These are phyloP conservation scores for Diplosphaera chodatii DNA, from an alignment of 139 green algal genomes.

Conservation along the genomic window DNA sequence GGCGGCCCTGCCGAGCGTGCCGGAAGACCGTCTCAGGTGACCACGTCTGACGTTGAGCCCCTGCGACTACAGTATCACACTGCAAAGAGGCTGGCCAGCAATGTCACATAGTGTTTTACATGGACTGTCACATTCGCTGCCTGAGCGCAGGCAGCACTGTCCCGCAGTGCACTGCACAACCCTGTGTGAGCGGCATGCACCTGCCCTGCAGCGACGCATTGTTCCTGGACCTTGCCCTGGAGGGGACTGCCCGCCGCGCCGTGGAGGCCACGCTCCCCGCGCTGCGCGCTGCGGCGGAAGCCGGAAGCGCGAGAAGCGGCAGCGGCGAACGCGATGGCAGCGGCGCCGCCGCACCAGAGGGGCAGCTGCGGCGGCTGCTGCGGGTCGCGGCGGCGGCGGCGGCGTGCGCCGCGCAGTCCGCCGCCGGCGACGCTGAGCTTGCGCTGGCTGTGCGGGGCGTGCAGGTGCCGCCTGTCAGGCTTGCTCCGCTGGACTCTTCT, in stretches of 20 bases:
- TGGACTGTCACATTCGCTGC: neutral
- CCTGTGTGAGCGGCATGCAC: neutral
- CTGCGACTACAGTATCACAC: no score
- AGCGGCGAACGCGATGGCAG: no score
- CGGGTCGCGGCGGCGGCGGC: constrained; percentile 1
- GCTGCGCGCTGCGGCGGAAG: constrained; percentile 1
- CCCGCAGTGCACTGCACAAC: neutral
- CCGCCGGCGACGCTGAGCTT: constrained; percentile 31
- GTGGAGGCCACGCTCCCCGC: constrained; percentile 32
- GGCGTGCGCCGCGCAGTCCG: constrained; percentile 22
- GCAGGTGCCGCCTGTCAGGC: constrained; percentile 1
- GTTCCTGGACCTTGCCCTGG: constrained; percentile 66
- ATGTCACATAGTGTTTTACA: no score
- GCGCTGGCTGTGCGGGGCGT: constrained; percentile 25
- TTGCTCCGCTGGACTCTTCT: no score
- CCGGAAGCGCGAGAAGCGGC: no score
- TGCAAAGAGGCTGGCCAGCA: no score
- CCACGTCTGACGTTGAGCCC: neutral
- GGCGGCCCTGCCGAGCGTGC: neutral
- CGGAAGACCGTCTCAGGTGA: neutral
- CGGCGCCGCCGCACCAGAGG: neutral
- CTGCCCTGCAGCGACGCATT: constrained; percentile 40
- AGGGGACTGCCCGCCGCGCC: constrained; percentile 25
- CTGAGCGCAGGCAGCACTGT: no score
- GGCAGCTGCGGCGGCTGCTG: neutral